Conservation (phyloP, 352 stramenopile genomes). For the Globisporangium solare region DNA sequence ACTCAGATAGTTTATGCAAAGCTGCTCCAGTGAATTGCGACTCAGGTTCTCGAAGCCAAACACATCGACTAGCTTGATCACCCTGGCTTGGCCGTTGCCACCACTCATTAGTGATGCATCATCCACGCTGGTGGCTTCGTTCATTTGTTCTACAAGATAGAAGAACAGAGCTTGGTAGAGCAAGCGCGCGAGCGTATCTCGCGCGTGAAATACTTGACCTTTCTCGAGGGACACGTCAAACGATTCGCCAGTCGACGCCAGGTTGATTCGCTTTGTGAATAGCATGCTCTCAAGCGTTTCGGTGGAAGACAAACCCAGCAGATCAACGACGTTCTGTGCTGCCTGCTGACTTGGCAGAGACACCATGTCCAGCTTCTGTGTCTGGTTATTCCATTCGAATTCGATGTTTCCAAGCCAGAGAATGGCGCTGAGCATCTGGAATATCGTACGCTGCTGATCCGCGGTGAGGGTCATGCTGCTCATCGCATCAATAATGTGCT, state of each 20-base stretch:
- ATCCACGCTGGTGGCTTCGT: constrained; percentile 32
- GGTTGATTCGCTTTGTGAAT: constrained; percentile 34
- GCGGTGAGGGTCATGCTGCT: constrained; percentile 33
- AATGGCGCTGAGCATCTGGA: constrained; percentile 58
- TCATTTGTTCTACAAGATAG: constrained; percentile 42
- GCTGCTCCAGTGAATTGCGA: constrained; percentile 68
- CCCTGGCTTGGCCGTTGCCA: constrained; percentile 8
- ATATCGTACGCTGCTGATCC: constrained; percentile 44
- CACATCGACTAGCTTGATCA: constrained; percentile 60
- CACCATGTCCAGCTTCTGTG: constrained; percentile 27
- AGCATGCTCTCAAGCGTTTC: constrained; percentile 33
- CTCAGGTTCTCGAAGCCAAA: constrained; percentile 74
- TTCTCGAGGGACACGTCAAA: constrained; percentile 52
- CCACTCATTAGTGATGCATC: neutral
- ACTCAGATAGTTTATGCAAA: constrained; percentile 82
- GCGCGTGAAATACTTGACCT: constrained; percentile 35
- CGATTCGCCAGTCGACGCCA: constrained; percentile 42
- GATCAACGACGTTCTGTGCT: constrained; percentile 22
- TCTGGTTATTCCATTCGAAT: constrained; percentile 23
- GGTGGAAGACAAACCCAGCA: constrained; percentile 29
- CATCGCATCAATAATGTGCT: constrained; percentile 49
- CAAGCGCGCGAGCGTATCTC: constrained; percentile 53
- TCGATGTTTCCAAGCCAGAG: constrained; percentile 71
- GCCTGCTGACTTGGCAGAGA: constrained; percentile 16
- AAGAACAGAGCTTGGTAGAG: constrained; percentile 53